These are phyloP conservation scores for Cyberlindnera lachancei DNA, from an alignment of 805 yeast genomes.

Conservation along the genomic window DNA sequence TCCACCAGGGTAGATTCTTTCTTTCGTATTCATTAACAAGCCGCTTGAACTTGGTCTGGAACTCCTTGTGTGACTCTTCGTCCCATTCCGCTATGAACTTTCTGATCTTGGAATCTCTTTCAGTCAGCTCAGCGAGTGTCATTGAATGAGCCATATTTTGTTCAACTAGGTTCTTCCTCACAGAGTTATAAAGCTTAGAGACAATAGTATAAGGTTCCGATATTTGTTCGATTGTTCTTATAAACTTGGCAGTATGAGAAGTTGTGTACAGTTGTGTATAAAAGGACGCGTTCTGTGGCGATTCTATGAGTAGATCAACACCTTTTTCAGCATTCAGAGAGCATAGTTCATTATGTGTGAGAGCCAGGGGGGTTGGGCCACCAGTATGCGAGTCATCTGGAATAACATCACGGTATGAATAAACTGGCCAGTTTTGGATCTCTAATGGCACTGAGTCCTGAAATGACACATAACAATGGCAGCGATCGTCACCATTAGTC, in stretches of 20 bases:
- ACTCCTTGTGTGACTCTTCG: slow-evolving; percentile 22
- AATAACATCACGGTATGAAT: slow-evolving; percentile 11
- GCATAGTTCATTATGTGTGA: slow-evolving; percentile 18
- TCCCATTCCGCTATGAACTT: slow-evolving; percentile 24
- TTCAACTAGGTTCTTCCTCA: slow-evolving; percentile 10
- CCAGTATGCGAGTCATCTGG: slow-evolving; percentile 2
- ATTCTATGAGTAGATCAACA: slow-evolving; percentile 18
- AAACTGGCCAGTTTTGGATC: slow-evolving; percentile 16
- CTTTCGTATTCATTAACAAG: slow-evolving; percentile 19
- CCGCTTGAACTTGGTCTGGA: slow-evolving; percentile 24
- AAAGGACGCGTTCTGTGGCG: slow-evolving; percentile 22
- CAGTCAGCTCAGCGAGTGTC: slow-evolving; percentile 12
- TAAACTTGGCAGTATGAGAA: slow-evolving; percentile 19
- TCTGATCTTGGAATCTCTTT: slow-evolving; percentile 11
- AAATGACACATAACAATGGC: slow-evolving; percentile 25
- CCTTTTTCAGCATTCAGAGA: slow-evolving; percentile 19
- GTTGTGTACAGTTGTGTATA: slow-evolving; percentile 19
- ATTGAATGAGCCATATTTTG: slow-evolving; percentile 17
- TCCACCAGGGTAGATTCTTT: slow-evolving; percentile 25
- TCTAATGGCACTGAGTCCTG: slow-evolving; percentile 6
- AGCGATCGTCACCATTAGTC: slow-evolving; percentile 16
- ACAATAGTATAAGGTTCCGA: slow-evolving; percentile 13
- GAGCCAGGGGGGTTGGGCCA: slow-evolving; percentile 8
- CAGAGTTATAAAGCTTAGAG: slow-evolving; percentile 9
- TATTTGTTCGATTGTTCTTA: slow-evolving; percentile 8